These are phyloP conservation scores for Mycena metata DNA, from an alignment of 768 basidiomycete species.

Conservation along the genomic window DNA sequence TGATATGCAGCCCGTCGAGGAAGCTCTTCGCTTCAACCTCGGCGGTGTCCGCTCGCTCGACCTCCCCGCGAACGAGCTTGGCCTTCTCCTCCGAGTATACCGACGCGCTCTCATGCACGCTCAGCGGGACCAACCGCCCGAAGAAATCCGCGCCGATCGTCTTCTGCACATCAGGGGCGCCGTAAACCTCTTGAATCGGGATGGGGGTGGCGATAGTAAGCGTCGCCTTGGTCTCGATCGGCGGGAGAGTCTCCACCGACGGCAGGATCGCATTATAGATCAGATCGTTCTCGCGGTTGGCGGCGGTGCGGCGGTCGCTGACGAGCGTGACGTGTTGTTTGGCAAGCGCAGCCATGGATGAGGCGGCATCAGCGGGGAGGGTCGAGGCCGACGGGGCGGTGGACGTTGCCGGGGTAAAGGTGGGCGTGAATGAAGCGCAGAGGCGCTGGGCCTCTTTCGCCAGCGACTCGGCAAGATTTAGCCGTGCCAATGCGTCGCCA, in stretches of 20 bases:
- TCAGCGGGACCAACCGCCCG: slow-evolving; percentile 86
- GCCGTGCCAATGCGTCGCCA: slow-evolving; percentile 87
- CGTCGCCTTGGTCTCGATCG: slow-evolving; percentile 80
- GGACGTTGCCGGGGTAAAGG: slow-evolving; percentile 33
- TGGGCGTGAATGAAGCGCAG: slow-evolving; percentile 34
- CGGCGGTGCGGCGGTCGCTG: slow-evolving; percentile 80
- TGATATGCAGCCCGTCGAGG: slow-evolving; percentile 86
- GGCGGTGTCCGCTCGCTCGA: slow-evolving; percentile 86
- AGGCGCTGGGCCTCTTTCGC: slow-evolving; percentile 86
- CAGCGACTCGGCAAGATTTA: slow-evolving; percentile 78
- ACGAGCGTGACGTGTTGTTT: slow-evolving; percentile 87
- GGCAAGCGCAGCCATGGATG: slow-evolving; percentile 83
- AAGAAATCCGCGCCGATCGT: slow-evolving; percentile 96
- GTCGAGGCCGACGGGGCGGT: slow-evolving; percentile 80
- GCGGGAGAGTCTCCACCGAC: slow-evolving; percentile 79
- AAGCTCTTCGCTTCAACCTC: slow-evolving; percentile 86
- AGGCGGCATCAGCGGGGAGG: slow-evolving; percentile 87
- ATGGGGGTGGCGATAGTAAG: slow-evolving; percentile 80
- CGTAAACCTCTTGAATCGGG: slow-evolving; percentile 95
- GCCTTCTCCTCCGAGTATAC: slow-evolving; percentile 99
- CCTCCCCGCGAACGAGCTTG: slow-evolving; percentile 90
- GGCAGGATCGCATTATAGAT: slow-evolving; percentile 96
- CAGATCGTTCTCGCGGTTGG: slow-evolving; percentile 92
- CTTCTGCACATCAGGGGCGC: slow-evolving; percentile 91
- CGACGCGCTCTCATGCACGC: slow-evolving; percentile 95